Conservation (phyloP, 2,329 filamentous ascomycete species). For the Rutstroemia sydowiana region DNA sequence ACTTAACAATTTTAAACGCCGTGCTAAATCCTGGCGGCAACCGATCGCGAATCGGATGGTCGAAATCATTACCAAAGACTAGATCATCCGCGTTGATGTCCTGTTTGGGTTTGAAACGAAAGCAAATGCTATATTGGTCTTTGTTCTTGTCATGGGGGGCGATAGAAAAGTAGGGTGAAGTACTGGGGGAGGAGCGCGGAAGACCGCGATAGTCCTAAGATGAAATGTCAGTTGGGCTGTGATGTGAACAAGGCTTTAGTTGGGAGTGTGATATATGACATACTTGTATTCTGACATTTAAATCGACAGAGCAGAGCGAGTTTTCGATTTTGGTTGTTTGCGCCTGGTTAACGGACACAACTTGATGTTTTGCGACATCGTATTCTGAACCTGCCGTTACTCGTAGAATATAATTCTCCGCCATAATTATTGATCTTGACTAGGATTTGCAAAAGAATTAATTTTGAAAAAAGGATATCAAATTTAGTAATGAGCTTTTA, state of each 20-base stretch:
- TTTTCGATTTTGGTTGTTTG: conserved; percentile 56
- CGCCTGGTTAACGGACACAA: conserved; percentile 68
- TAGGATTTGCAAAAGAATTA: too few relatives aligned
- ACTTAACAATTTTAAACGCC: conserved; percentile 78
- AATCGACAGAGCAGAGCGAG: conserved; percentile 54
- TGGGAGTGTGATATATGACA: conserved; percentile 29
- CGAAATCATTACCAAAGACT: conserved; percentile 94
- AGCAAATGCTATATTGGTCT: conserved; percentile 80
- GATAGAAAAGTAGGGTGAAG: conserved; percentile 70
- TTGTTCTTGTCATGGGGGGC: conserved; percentile 56
- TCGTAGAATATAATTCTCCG: conserved; percentile 68
- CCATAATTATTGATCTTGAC: conserved; percentile 41
- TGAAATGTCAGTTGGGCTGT: conserved; percentile 5
- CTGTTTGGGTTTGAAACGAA: conserved; percentile 66
- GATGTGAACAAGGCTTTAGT: neutral
- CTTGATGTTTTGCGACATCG: conserved; percentile 61
- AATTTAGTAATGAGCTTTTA: too few relatives aligned
- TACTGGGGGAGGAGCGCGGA: conserved; percentile 59
- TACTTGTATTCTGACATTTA: conserved; percentile 67
- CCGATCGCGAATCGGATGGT: conserved; percentile 77
- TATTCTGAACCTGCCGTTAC: conserved; percentile 78
- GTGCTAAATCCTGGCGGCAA: conserved; percentile 81
- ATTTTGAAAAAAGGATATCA: too few relatives aligned
- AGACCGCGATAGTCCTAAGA: conserved; percentile 53
- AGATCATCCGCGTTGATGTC: conserved; percentile 45